phyloP scores from a whole-genome alignment of 2,329 filamentous ascomycete species.

The Nemania abortiva region DNA sequence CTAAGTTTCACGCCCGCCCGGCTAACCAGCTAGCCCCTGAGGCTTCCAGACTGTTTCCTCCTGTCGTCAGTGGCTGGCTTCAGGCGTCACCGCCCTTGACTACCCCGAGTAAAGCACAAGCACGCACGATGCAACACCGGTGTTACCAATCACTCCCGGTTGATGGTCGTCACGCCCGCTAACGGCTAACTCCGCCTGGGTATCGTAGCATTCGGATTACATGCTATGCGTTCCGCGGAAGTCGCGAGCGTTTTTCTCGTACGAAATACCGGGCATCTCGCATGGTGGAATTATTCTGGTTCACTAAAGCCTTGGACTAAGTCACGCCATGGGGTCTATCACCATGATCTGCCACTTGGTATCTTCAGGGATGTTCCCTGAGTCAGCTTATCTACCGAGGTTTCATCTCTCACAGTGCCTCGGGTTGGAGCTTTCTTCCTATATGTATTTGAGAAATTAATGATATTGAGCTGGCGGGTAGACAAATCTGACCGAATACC shows the following conservation, averaged over 20 bases:
- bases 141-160: background rate
- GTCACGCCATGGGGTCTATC: too few relatives aligned
- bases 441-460: background rate
- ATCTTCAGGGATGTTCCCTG: too few relatives aligned
- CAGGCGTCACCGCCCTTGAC: background rate
- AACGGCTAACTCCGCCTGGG: background rate
- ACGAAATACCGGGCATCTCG: background rate
- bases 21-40: background rate
- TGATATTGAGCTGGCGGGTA: background rate
- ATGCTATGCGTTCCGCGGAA: background rate
- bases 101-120: background rate
- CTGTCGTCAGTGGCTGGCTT: too few relatives aligned
- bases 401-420: background rate
- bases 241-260: background rate
- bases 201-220: background rate
- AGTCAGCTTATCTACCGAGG: background rate
- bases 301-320: background rate
- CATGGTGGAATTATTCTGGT: background rate
- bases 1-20: background rate
- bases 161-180: background rate
- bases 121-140: background rate
- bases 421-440: background rate
- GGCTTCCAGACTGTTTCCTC: background rate
- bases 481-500: background rate
- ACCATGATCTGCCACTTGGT: too few relatives aligned